Conservation (phyloP, 768 basidiomycete species). For the Chalciporus sphaerocephalus region DNA sequence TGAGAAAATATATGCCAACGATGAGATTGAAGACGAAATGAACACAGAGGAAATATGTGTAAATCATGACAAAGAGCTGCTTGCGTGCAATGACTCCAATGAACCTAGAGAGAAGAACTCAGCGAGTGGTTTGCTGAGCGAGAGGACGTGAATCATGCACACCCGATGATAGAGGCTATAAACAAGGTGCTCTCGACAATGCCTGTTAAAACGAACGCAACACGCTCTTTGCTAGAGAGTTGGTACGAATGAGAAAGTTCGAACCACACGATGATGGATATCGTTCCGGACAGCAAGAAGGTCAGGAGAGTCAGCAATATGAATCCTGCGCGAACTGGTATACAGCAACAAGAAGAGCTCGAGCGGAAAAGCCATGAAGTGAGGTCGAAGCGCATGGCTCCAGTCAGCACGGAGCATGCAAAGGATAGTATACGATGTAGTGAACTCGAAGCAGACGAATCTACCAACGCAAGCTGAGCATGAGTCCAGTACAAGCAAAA, state of each 20-base stretch:
- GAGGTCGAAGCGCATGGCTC: conserved; percentile 41
- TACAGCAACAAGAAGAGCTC: conserved; percentile 56
- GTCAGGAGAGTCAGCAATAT: conserved; percentile 50
- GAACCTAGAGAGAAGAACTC: conserved; percentile 37
- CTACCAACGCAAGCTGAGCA: too few species aligned
- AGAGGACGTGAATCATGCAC: conserved; percentile 1
- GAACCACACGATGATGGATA: conserved; percentile 58
- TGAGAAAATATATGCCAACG: conserved; percentile 50
- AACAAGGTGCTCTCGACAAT: conserved; percentile 53
- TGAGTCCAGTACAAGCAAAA: too few species aligned
- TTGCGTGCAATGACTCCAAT: conserved; percentile 62
- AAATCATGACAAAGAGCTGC: conserved; percentile 53
- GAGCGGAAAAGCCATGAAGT: conserved; percentile 45
- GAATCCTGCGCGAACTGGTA: conserved; percentile 61
- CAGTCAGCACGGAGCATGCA: not conserved
- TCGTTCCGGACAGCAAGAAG: conserved; percentile 49
- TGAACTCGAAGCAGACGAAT: too few species aligned
- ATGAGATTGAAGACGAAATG: conserved; percentile 55
- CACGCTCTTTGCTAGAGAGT: conserved; percentile 27
- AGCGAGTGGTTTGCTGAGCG: not conserved
- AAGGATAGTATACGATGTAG: too few species aligned
- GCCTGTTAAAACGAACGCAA: conserved; percentile 47
- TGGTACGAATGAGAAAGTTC: conserved; percentile 44
- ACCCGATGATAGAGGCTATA: conserved; percentile 56
- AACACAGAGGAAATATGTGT: conserved; percentile 52